Evolutionary conservation across 441 rosid species (phyloP), one percentile per base, ranked within the genome.

Genomic region (Hura crepitans): DNA sequence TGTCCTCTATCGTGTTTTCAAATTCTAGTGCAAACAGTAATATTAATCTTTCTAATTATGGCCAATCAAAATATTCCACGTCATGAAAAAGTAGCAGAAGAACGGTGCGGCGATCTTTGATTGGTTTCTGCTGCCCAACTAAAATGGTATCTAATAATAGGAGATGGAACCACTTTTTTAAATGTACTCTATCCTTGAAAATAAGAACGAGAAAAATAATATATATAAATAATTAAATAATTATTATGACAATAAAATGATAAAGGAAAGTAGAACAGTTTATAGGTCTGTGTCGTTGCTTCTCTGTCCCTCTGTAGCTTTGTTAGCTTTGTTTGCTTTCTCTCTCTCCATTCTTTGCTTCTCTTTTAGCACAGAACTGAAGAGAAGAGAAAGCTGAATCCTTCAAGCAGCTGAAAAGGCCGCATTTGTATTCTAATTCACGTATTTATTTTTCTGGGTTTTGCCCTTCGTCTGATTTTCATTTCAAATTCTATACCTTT

Each of bases 331-430:
- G 51, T 42, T 66, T 49, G 53, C 51, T 72, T 54, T 63, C 75
- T 64, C 62, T 74, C 79, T 79, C 80, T 81, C 67, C 73, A 49
- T 77, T 63, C 81, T 74, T 76, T 74, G 69, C 78, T 78, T 76
- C 75, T 65, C 22, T 74, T n/a, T 62, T 45, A 6, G 69, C 72
- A 62, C 17, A 20, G 70, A 62, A 59, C 51, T 45, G 33, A 33
- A 60, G 54, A 43, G 65, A 73, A 14, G 39, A 35, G 15, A 12
- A 35, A 35, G 42, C 35, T 30, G 14, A 53, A 35, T 31, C 33
- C 47, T 55, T 28, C 33, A 45, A 20, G 28, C 27, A 64, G 23
- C 27, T 33, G 33, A 31, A 31, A 28, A 2, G 13, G 12, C 25
- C 45, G 22, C 28, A 25, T 31, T 9, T 59, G 31, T 49, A 14